Base-by-base conservation (phyloP, 805 yeast genomes). In the Spathaspora sp. region DNA sequence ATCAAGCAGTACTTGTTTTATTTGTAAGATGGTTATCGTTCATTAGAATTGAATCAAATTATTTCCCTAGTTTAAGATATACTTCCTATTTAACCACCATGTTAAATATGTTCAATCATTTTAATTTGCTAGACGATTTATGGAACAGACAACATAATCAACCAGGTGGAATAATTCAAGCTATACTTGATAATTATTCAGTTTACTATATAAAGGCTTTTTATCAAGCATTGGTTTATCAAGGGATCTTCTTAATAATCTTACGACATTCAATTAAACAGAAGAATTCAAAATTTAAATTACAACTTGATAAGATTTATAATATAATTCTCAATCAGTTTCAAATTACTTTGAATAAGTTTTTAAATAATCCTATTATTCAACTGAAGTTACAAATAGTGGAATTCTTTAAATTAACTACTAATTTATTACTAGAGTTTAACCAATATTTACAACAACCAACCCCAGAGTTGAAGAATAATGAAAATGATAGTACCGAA, bases 61-160 rank as follows among this genome's bases (percentile, higher is more conserved):
- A 68, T 54, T 68, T 65, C 48, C 69, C 73, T 0, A 57, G 66
- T 12, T 56, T 68, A 42, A 47, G 70, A 29, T 66, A 58, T 48
- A 50, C 63, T 3, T 57, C 65, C 18, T 67, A 62, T 53, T 26
- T 63, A n/a, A 63, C 71, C 12, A 39, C 65, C 2, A 60, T 68
- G 57, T 16, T 61, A 18, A 54, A 60, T 29, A 18, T 59, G 19
- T 64, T 64, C 48, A 67, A 67, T 51, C 64, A 59, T 46, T 66
- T 63, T 46, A 35, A 48, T 31, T 46, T 48, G 19, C 43, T 68
- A 35, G 62, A 62, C 50, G 57, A 57, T 5, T 5, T 17, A 11
- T 31, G 19, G 40, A 31, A 32, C 2, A 8, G 23, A 18, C 28
- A 17, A 43, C 16, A 49, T 35, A 16, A 35, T 3, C 9, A 10